These are phyloP conservation scores for Exophiala xenobiotica DNA, from an alignment of 2,329 filamentous ascomycete species.

Conservation along the genomic window DNA sequence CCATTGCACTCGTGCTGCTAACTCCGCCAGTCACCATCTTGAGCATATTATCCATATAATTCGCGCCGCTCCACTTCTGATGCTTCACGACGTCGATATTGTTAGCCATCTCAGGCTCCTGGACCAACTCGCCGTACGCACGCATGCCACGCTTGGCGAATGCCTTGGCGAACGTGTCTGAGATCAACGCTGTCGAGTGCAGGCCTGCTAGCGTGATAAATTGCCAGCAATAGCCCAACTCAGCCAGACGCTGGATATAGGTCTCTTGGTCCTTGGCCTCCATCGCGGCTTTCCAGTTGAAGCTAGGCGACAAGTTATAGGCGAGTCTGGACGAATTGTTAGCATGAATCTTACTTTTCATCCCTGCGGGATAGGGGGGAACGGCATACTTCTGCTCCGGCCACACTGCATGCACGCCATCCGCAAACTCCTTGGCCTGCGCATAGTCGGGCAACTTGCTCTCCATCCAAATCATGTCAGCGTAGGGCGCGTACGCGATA, in stretches of 20 bases:
- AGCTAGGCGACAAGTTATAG: constrained; percentile 97
- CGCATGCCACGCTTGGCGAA: constrained; percentile 85
- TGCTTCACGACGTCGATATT: constrained; percentile 95
- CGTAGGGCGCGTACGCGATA: constrained; percentile 87
- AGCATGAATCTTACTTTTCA: too few species aligned
- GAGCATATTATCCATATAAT: constrained; percentile 88
- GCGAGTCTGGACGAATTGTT: constrained; percentile 63
- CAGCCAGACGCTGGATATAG: constrained; percentile 85
- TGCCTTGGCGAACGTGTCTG: constrained; percentile 80
- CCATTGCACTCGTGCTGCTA: constrained; percentile 91
- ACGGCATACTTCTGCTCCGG: constrained; percentile 85
- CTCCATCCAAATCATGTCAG: constrained; percentile 99
- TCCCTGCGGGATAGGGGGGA: too few species aligned
- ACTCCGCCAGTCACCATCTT: constrained; percentile 97
- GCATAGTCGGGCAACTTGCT: constrained; percentile 89
- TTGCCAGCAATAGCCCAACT: constrained; percentile 97
- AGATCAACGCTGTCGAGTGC: constrained; percentile 91
- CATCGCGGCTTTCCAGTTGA: constrained; percentile 99
- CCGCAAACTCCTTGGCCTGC: constrained; percentile 90
- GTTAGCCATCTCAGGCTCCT: constrained; percentile 92
- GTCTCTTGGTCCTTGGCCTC: constrained; percentile 88
- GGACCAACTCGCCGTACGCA: constrained; percentile 93
- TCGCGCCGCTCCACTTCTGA: constrained; percentile 97
- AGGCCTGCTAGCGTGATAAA: constrained; percentile 99
- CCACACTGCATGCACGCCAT: constrained; percentile 90